Conservation (phyloP, 495 filamentous ascomycete genomes). For the Polyplosphaeria fusca region DNA sequence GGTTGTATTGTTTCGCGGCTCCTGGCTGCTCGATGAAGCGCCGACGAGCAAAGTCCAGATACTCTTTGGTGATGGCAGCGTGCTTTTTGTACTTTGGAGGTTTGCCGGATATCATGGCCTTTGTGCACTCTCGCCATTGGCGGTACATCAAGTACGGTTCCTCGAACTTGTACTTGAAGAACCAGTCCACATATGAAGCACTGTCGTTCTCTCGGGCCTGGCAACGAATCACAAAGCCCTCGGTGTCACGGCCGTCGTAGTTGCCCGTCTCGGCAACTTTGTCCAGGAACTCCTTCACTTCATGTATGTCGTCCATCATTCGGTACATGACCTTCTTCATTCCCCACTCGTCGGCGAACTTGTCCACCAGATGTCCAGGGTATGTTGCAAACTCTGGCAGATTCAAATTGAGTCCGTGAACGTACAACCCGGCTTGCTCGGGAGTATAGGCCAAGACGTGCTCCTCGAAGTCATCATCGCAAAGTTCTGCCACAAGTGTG, state of each 20-base stretch:
- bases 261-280: slow-evolving; percentile 77
- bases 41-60: slow-evolving; percentile 73
- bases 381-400: slow-evolving; percentile 85
- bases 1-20: slow-evolving; percentile 63
- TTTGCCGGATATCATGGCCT: slow-evolving; percentile 75
- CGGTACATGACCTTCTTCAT: slow-evolving; percentile 85
- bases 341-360: slow-evolving; percentile 90
- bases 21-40: slow-evolving; percentile 63
- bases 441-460: slow-evolving; percentile 87
- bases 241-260: slow-evolving; percentile 86
- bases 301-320: slow-evolving; percentile 66
- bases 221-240: slow-evolving; percentile 95
- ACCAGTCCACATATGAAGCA: slow-evolving; percentile 75
- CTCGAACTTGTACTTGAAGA: slow-evolving; percentile 99
- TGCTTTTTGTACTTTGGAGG: slow-evolving; percentile 80
- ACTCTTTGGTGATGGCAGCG: slow-evolving; percentile 83
- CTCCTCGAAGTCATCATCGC: slow-evolving; percentile 94
- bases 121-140: slow-evolving; percentile 97
- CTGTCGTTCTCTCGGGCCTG: slow-evolving; percentile 55
- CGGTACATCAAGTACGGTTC: slow-evolving; percentile 98
- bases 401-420: slow-evolving; percentile 95
- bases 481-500: slow-evolving; percentile 93
- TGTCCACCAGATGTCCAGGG: slow-evolving; percentile 70
- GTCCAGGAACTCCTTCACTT: slow-evolving; percentile 77
- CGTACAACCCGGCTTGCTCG: slow-evolving; percentile 84